Conservation (phyloP, 139 green algal species). For the Auxenochlorella pyrenoidosa region DNA sequence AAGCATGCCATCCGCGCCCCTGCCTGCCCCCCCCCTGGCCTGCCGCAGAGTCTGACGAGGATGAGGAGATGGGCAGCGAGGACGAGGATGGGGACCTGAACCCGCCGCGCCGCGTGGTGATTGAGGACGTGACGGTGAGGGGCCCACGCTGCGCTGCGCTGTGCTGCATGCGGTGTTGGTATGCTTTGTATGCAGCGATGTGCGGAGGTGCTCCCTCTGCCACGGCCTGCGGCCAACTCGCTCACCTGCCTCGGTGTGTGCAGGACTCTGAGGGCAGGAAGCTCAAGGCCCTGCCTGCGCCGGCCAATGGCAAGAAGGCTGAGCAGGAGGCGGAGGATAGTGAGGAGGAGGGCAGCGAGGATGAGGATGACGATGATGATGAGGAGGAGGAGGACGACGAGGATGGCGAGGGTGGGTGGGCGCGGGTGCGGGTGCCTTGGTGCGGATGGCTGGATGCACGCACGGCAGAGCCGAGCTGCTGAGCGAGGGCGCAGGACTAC, state of each 20-base stretch:
- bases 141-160: not conserved
- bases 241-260: not conserved
- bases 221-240: no score
- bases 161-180: no score
- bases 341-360: slow-evolving; percentile 3
- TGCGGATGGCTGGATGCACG: not conserved
- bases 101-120: not conserved
- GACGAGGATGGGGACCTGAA: slow-evolving; percentile 35
- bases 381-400: slow-evolving; percentile 32
- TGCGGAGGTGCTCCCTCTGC: no score
- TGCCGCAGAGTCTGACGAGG: slow-evolving; percentile 26
- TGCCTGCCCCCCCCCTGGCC: no score
- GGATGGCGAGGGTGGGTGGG: not conserved
- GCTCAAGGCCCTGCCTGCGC: not conserved
- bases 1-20: no score
- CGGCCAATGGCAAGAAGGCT: not conserved
- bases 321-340: not conserved
- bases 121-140: slow-evolving; percentile 6
- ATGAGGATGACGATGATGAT: slow-evolving; percentile 25
- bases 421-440: not conserved
- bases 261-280: slow-evolving; percentile 30
- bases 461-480: not conserved
- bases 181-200: no score
- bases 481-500: no score
- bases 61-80: slow-evolving; percentile 38